Base-by-base conservation (phyloP, 306 rosid species). In the Aeschynomene evenia region DNA sequence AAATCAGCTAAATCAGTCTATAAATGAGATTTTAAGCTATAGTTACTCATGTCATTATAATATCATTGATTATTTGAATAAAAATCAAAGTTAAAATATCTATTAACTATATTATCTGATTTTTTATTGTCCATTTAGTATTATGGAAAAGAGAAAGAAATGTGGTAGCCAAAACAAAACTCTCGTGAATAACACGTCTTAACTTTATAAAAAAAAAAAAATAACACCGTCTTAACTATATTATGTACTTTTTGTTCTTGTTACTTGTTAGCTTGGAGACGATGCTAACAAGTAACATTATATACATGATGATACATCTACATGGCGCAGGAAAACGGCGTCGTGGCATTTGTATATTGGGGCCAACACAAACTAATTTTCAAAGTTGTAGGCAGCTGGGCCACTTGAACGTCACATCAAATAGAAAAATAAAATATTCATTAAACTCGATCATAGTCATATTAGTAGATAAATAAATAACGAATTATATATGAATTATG, bases 361-460 rank as follows among this genome's bases (percentile, higher is more conserved):
- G 33, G 18, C 34, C 22, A 12, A 21, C 33, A 3, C 29, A 53
- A 4, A 11, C 16, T 16, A 53, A 23, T 7, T 37, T 45, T 71
- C 76, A 71, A 71, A 59, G 51, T 6, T 4, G 74, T 28, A 16
- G 67, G 67, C 34, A 29, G 46, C 19, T 15, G 40, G 39, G 16
- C 9, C 53, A 6, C 12, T 22, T 39, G 12, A 11, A 7, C 21
- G 21, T 14, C 28, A 36, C 66, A 18, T 23, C n/a, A 0, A 9
- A 53, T 11, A 22, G 0, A 6, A 7, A 33, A 33, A 7, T 33
- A 6, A 2, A 33, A n/a, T n/a, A n/a, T n/a, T n/a, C n/a, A n/a
- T n/a, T n/a, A n/a, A n/a, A n/a, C n/a, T n/a, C n/a, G 37, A 33
- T 33, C n/a, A 33, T 33, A 33, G 37, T 33, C 37, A 33, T 28